Base-by-base conservation (phyloP, 345 rosid species). In the Citrus inodora region DNA sequence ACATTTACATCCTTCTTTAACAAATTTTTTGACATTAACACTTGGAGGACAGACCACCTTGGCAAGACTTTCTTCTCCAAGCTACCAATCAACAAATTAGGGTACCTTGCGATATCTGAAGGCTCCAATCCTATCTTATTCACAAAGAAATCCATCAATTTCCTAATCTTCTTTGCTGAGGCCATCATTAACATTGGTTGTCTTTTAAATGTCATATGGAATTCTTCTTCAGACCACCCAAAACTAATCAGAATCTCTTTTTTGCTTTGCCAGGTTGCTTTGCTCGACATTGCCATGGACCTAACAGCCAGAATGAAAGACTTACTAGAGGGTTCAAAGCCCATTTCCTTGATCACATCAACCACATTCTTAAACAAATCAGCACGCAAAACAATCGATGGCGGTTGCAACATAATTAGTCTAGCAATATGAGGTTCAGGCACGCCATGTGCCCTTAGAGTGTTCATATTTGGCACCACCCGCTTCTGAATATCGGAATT, bases 211-310 rank as follows among this genome's bases (percentile, higher is more conserved):
- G 82, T 81, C 8, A 76, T 73, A 5, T 5, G 4, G 25, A 85
- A 85, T 30, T 77, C 78, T 4, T 37, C 56, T 28, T 82, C 83
- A 8, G 85, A 85, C 87, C 79, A 85, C 22, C 87, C 87, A 80
- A 72, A 77, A 65, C 81, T 80, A 59, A 37, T 35, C 21, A 82
- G 55, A 32, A 67, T 37, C 68, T 85, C 81, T 75, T 67, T 77
- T 70, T 82, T 85, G 17, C 35, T 64, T 35, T 73, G 74, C 85
- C 83, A 82, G 3, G 7, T 37, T 4, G 19, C 28, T 28, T 63
- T 77, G 63, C 78, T 38, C 48, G 48, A 19, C 5, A 4, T 4
- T 17, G 79, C 10, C 51, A 73, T 51, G 6, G 80, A 28, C 55
- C 59, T 61, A 21, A 85, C 4, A 74, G 75, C 83, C 59, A 76